Base-by-base conservation (phyloP, 768 basidiomycete species). In the Solioccasus polychromus region DNA sequence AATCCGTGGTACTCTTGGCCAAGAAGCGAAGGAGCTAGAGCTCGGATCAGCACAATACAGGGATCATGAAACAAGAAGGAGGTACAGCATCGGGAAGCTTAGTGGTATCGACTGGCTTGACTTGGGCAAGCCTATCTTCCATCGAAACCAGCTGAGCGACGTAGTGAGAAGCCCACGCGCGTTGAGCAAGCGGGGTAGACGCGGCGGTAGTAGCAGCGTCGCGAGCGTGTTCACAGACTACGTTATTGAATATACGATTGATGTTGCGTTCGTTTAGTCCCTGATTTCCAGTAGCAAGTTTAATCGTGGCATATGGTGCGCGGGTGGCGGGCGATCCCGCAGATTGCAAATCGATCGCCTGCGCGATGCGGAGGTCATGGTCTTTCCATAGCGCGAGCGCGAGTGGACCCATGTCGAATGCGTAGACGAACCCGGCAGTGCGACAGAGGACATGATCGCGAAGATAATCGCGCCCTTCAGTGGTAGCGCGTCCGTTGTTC, bases 121-220 rank as follows among this genome's bases (percentile, higher is more conserved):
- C 61, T 10, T 53, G 11, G 6, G 38, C 40, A 14, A 66, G 49
- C 34, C 43, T 51, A 0, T 56, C 55, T 6, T 63, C 55, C 51
- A 67, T 59, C 0, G 26, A 39, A 8, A 5, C 29, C 2, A 57
- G 44, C 47, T 53, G 67, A 3, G 67, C 48, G 26, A 67, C 15
- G 3, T 66, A 64, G 24, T 67, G 61, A 12, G 65, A 55, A 22
- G 42, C 53, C 67, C 67, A 68, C 2, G 67, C 67, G 7, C 63
- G 57, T 12, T 48, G 63, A 22, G 53, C 59, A 18, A 69, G 61
- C 23, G 51, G 42, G 0, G 55, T 66, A 5, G 37, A 44, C 11
- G 15, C 28, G 9, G 37, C 36, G 11, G 34, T 20, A 8, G 25
- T n/a, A 19, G 36, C 22, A 22, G 50, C 39, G 2, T 53, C 47